Base-by-base conservation (phyloP, 2,329 filamentous ascomycete genomes). In the Diaporthe sp. region DNA sequence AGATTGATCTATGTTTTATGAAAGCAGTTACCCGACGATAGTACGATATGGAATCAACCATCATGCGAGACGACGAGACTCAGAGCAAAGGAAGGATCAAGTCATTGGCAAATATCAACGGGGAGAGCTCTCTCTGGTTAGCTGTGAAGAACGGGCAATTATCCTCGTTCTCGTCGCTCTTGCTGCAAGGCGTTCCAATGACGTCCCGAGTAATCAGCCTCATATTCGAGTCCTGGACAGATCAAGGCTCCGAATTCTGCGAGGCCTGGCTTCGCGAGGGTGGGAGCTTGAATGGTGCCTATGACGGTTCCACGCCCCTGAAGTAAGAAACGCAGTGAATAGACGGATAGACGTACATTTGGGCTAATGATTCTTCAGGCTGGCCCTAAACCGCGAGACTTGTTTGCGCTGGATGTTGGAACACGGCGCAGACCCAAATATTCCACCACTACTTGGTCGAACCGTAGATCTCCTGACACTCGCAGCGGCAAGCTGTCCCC, bases 341-440 rank as follows among this genome's bases (percentile, higher is more conserved):
- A n/a, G 7, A 40, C 17, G 3, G 35, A 61, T 19, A 30, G 38
- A 12, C 8, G 13, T 42, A n/a, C n/a, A 42, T 42, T 6, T 61
- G 58, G 22, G 38, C 58, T 61, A 42, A 61, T 42, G 22, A 6
- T 28, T 42, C n/a, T 38, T 30, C 58, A 61, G 38, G 38, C 58
- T 61, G 38, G 58, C 15, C 42, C 58, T 61, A 7, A 8, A n/a
- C n/a, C 35, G 30, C 30, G 58, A 61, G n/a, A 22, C n/a, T 28
- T 61, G 38, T 30, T 42, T 42, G 38, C 38, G 38, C 15, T 61
- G 35, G 38, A 19, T 61, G 58, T 8, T 61, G 35, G 58, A 61
- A n/a, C 58, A 61, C 58, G 58, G 58, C 15, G 38, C 58, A 61
- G 58, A 61, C n/a, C 38, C 58, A 30, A 61, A 42, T 42, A 38